Evolutionary conservation across 495 filamentous ascomycete genomes (phyloP).

Genomic region (Chlorociboria aeruginascens): DNA sequence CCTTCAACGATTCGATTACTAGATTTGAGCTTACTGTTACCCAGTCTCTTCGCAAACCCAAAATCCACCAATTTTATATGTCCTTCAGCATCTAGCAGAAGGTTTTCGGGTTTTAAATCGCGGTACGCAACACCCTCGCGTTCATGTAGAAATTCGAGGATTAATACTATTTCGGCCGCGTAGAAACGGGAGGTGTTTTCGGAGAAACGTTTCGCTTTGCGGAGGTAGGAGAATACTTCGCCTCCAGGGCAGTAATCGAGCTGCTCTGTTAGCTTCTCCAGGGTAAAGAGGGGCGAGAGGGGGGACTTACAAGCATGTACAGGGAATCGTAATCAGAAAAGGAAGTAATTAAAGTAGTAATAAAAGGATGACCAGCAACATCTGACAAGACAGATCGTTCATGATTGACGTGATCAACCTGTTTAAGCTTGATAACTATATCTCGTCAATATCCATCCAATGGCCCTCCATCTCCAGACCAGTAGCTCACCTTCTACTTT

Average conservation of each 20-base stretch:
- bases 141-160: slow-evolving; percentile 88
- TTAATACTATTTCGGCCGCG: slow-evolving; percentile 86
- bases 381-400: slow-evolving; percentile 79
- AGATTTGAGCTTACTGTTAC: slow-evolving; percentile 31
- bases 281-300: background rate
- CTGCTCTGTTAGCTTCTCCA: slow-evolving; percentile 21
- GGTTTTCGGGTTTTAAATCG: slow-evolving; percentile 94
- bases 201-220: slow-evolving; percentile 75
- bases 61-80: slow-evolving; percentile 98
- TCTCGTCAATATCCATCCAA: slow-evolving; percentile 8
- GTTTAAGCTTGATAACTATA: slow-evolving; percentile 88
- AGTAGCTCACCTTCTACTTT: slow-evolving; percentile 53
- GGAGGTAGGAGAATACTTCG: slow-evolving; percentile 89
- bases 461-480: slow-evolving; percentile 10
- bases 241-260: slow-evolving; percentile 90
- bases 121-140: slow-evolving; percentile 75
- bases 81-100: slow-evolving; percentile 80
- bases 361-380: slow-evolving; percentile 88
- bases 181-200: slow-evolving; percentile 84
- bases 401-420: slow-evolving; percentile 93
- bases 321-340: slow-evolving; percentile 83
- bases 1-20: background rate
- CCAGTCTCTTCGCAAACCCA: slow-evolving; percentile 83
- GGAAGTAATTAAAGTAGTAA: slow-evolving; percentile 78
- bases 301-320: slow-evolving; percentile 69